Evolutionary conservation across 768 basidiomycete species (phyloP).

Genomic region (Podaxis pistillaris): DNA sequence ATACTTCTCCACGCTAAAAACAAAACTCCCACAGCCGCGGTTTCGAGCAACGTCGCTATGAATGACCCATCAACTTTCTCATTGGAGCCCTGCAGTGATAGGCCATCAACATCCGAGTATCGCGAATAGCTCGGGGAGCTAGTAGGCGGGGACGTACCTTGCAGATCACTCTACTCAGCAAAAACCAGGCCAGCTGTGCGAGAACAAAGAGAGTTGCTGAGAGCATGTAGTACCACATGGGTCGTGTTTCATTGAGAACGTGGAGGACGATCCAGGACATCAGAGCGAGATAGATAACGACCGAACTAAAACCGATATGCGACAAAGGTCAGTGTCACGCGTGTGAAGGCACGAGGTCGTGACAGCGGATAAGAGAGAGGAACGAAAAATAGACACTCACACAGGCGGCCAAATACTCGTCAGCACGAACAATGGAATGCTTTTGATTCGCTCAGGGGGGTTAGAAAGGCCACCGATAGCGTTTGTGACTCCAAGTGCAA

Average conservation of each 20-base stretch:
- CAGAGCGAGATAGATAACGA: constrained; percentile 64
- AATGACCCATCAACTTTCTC: constrained; percentile 84
- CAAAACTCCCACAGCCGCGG: constrained; percentile 62
- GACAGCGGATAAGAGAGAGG: not conserved
- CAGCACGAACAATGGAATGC: constrained; percentile 78
- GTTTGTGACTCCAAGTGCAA: constrained; percentile 63
- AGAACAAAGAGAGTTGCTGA: constrained; percentile 77
- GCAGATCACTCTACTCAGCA: constrained; percentile 79
- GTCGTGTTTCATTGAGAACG: constrained; percentile 75
- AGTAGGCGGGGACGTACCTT: constrained; percentile 28
- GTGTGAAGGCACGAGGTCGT: not conserved
- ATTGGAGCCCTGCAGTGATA: constrained; percentile 50
- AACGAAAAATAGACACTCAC: constrained; percentile 20
- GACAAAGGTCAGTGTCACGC: constrained; percentile 1
- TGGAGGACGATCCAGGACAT: constrained; percentile 81
- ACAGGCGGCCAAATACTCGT: constrained; percentile 33
- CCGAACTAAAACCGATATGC: constrained; percentile 25
- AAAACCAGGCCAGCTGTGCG: constrained; percentile 80
- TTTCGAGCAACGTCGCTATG: constrained; percentile 81
- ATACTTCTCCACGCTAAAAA: constrained; percentile 86
- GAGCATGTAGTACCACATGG: constrained; percentile 76
- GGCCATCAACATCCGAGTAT: not conserved
- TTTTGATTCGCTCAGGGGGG: constrained; percentile 55
- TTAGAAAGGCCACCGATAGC: constrained; percentile 55
- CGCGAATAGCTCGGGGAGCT: not conserved